A percentile compares a stretch with the other conserved stretches of the same genome.
These are phyloP conservation scores for Teunomyces stri DNA, from an alignment of 805 yeast species.

Conservation along the genomic window DNA sequence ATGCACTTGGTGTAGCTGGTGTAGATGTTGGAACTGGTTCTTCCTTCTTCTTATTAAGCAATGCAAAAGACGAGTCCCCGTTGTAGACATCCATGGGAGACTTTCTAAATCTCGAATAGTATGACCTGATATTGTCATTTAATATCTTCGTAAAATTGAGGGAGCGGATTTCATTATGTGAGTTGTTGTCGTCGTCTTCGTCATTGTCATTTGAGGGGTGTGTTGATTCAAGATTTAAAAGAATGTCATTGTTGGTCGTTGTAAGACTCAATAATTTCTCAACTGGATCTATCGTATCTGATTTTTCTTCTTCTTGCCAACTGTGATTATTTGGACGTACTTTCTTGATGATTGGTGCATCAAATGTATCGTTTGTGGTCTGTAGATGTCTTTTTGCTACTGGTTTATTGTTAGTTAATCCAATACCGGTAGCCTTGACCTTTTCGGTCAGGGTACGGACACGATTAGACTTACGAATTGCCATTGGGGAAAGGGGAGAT, in stretches of 20 bases:
- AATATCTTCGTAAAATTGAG: slow-evolving; percentile 36
- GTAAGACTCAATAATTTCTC: slow-evolving; percentile 39
- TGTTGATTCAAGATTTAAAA: slow-evolving; percentile 8
- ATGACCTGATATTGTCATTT: slow-evolving; percentile 36
- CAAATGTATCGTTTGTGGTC: slow-evolving; percentile 1
- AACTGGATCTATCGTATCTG: slow-evolving; percentile 41
- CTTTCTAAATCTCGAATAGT: slow-evolving; percentile 25
- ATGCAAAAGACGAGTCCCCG: slow-evolving; percentile 33
- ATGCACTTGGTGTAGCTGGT: slow-evolving; percentile 7
- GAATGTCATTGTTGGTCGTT: slow-evolving; percentile 28
- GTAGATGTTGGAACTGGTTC: slow-evolving; percentile 5
- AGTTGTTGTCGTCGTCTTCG: neutral
- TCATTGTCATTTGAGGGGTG: neutral
- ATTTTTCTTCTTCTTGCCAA: slow-evolving; percentile 9
- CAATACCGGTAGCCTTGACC: slow-evolving; percentile 11
- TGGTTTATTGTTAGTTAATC: slow-evolving; percentile 11
- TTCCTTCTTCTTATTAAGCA: slow-evolving; percentile 20
- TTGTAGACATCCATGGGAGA: slow-evolving; percentile 33
- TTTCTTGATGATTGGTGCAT: neutral
- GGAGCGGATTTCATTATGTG: slow-evolving; percentile 11
- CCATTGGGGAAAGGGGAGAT: slow-evolving; percentile 8
- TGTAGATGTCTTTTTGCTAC: slow-evolving; percentile 8
- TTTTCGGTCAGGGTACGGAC: slow-evolving; percentile 21
- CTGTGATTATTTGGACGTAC: slow-evolving; percentile 1
- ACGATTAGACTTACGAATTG: slow-evolving; percentile 34